Base-by-base conservation (phyloP, 2,329 filamentous ascomycete species). In the Dothideomycetes sp. region DNA sequence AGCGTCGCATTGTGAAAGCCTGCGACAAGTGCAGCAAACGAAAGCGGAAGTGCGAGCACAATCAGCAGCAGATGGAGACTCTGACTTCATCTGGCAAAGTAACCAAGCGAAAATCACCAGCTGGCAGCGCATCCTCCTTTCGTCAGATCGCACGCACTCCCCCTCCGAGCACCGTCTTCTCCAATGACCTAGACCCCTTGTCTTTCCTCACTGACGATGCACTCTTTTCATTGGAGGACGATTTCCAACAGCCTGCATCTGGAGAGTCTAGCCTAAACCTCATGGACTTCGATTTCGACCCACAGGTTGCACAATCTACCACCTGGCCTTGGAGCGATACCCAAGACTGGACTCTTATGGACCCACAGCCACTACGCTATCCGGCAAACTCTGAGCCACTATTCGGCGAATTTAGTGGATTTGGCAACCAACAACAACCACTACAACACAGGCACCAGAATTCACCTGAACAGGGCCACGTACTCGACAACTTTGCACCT, bases 21-120 rank as follows among this genome's bases (percentile, higher is more conserved):
- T 60, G 57, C 46, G 54, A 58, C 9, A 53, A 55, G 44, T 60
- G 57, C 45, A 50, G 52, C 18, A 52, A 54, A 45, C 50, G 57
- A 4, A 60, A 60, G 48, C 50, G 56, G 24, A 59, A 59, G 37
- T 47, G 45, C 37, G 36, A 38, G 15, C 45, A 47, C 35, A 47
- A 42, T 24, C 38, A 41, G 15, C 27, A 53, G 5, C 49, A 55
- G 19, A 54, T 57, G 49, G 52, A 56, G 12, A 47, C 34, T 4
- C 30, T 52, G 16, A 32, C 42, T 27, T 27, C 22, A 7, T 19
- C 45, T 15, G 45, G 44, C 30, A 50, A 47, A 33, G 37, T 47
- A n/a, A 45, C 45, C 4, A 41, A 41, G 19, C 4, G 17, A 1
- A 41, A 37, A 16, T 18, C 34, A 29, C 5, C 34, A 7, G 19